Conservation (phyloP, 208 protist species). For the Jaenimonas drosophilae region DNA sequence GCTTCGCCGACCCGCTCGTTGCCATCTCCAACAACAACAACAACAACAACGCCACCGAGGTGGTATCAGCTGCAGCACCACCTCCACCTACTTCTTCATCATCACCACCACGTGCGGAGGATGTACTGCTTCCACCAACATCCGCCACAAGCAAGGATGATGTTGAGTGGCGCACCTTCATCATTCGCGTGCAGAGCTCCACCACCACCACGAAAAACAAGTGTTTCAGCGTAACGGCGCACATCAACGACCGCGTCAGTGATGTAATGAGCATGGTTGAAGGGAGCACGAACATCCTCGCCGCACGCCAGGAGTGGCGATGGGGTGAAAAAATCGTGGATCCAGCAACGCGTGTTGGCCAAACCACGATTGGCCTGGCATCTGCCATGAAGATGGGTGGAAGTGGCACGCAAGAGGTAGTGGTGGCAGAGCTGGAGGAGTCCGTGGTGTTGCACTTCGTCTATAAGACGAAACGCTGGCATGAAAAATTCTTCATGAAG, state of each 20-base stretch:
- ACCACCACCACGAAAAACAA: too few relatives aligned
- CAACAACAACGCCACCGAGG: neutral
- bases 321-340: constrained; percentile 21
- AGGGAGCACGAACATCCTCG: constrained; percentile 53
- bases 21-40: neutral
- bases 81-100: neutral
- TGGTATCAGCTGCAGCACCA: constrained; percentile 1
- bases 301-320: constrained; percentile 64
- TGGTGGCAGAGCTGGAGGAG: constrained; percentile 57
- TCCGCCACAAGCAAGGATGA: neutral
- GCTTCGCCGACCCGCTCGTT: neutral
- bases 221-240: constrained; percentile 77
- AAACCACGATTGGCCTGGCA: constrained; percentile 47
- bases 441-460: constrained; percentile 36
- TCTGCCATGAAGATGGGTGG: constrained; percentile 10
- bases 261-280: constrained; percentile 83
- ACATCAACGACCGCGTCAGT: constrained; percentile 55
- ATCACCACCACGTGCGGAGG: neutral
- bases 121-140: neutral
- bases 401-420: constrained; percentile 30
- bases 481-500: constrained; percentile 29
- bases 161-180: constrained; percentile 33
- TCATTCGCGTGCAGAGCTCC: constrained; percentile 31
- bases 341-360: constrained; percentile 24
- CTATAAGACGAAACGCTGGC: constrained; percentile 54